A percentile compares a stretch with the other conserved stretches of the same genome.
Conservation (phyloP, 495 filamentous ascomycete genomes). For the Neurospora sp. region DNA sequence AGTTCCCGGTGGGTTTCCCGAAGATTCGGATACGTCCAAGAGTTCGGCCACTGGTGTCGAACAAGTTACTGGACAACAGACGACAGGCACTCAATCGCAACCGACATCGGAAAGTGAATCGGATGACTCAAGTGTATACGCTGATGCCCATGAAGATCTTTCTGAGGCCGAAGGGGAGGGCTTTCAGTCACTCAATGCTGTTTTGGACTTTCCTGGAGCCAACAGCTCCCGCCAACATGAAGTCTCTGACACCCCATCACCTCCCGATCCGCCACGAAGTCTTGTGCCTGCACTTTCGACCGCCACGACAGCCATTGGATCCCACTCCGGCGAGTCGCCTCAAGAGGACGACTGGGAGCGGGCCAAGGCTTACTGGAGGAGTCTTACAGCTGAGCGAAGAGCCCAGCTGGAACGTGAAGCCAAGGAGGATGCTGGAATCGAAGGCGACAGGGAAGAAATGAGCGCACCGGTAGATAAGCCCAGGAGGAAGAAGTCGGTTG, state of each 20-base stretch:
- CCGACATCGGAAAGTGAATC: conserved; percentile 9
- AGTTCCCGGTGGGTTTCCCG: conserved; percentile 36
- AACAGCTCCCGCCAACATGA: conserved; percentile 12
- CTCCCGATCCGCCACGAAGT: background rate
- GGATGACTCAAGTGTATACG: conserved; percentile 58
- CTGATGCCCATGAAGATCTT: conserved; percentile 76
- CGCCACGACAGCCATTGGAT: conserved; percentile 7
- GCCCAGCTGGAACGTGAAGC: conserved; percentile 48
- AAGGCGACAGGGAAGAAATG: conserved; percentile 32
- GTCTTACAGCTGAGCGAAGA: conserved; percentile 47
- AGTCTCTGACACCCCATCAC: background rate
- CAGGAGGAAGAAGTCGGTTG: conserved; percentile 32
- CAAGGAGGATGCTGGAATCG: conserved; percentile 34
- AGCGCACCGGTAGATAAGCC: conserved; percentile 15
- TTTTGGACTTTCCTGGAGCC: conserved; percentile 49
- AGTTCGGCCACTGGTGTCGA: background rate
- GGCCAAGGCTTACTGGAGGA: conserved; percentile 55
- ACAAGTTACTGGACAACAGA: background rate
- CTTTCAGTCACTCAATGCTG: conserved; percentile 76
- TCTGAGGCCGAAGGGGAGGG: conserved; percentile 59
- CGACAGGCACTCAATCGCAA: background rate
- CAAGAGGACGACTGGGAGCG: conserved; percentile 47
- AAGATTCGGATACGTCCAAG: conserved; percentile 21
- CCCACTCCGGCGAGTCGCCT: conserved; percentile 5
- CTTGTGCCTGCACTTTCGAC: conserved; percentile 4